Base-by-base conservation (phyloP, 192 early-diverging fungal genomes). In the Backusella morwellensis region DNA sequence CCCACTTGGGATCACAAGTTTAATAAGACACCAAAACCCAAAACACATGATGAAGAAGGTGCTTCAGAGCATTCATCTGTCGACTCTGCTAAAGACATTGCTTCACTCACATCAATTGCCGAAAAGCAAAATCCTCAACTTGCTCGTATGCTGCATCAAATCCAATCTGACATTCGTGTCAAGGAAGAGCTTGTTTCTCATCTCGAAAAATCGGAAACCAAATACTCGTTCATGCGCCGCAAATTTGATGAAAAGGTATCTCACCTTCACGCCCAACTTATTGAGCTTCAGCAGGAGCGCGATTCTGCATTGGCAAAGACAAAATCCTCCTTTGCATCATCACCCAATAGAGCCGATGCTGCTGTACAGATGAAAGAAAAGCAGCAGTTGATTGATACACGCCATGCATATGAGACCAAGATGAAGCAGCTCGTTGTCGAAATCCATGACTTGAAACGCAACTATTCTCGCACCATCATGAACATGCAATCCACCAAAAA, bases 171-270 rank as follows among this genome's bases (percentile, higher is more conserved):
- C 41, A 87, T 91, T 59, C 81, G 78, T 29, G 82, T 86, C 42
- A 91, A 91, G 59, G 89, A 91, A 72, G 89, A 90, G 76, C 79
- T 91, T 3, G 88, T 91, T 4, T 47, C 74, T 17, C 89, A 89
- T 66, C 78, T 91, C 8, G 89, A 90, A 70, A 84, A 83, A 23
- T 85, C 85, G 1, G 89, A 91, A 75, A 78, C 76, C 11, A 87
- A 90, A 47, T 90, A 88, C 73, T 82, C 82, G 11, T 85, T 78
- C 35, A 91, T 91, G 90, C 77, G 85, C 4, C 73, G 77, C 26
- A 85, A 88, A 75, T 96, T 93, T 75, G 95, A 96, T 75, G 85
- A 90, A n/a, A 92, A 93, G 70, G 81, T 96, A 35, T 71, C 68
- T 9, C 75, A 83, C 15, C 81, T 95, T 68, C 89, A 95, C 68